Evolutionary conservation across 2,329 filamentous ascomycete species (phyloP), one percentile per base, ranked within the genome.

Genomic region (Tympanopsis confertula): DNA sequence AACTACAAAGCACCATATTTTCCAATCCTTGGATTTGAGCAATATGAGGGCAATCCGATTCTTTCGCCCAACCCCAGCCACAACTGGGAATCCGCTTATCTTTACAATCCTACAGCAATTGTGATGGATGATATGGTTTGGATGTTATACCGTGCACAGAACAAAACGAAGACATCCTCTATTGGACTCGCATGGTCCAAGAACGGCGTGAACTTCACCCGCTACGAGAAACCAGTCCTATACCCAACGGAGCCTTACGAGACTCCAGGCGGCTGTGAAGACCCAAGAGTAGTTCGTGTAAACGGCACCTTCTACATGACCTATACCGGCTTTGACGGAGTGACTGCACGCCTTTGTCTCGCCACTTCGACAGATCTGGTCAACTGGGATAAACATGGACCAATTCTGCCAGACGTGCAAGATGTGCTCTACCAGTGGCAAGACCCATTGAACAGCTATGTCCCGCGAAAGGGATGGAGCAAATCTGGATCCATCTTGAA

Each of bases 301-400:
- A 55, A 59, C 20, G 55, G 55, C 1, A 53, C 53, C 0, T 58
- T 59, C 41, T 57, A 59, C 45, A 39, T 60, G 40, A 59, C 56
- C 2, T 60, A 60, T 40, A 59, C 56, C 3, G 53, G 40, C 2
- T 60, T 48, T 35, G 53, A 59, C 33, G 36, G 44, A n/a, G 47
- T 43, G 4, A 48, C 45, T 2, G 46, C 56, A 12, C 52, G 49
- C 22, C 50, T 60, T 12, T 58, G 55, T 29, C 39, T 59, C 4
- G 56, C 56, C 20, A 60, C 55, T 1, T 58, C 54, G 5, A 51
- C 50, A 4, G 51, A 60, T 39, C 46, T 60, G 10, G 42, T 59
- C 3, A 45, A 46, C 36, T 60, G 56, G 56, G 50, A 42, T 4
- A 60, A 59, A 19, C 45, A 50, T 28, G 44, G 45, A 10, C 49